A percentile compares a stretch with the other conserved stretches of the same genome.
Evolutionary conservation across 345 rosid species (phyloP).

Genomic region (Viola odorata): DNA sequence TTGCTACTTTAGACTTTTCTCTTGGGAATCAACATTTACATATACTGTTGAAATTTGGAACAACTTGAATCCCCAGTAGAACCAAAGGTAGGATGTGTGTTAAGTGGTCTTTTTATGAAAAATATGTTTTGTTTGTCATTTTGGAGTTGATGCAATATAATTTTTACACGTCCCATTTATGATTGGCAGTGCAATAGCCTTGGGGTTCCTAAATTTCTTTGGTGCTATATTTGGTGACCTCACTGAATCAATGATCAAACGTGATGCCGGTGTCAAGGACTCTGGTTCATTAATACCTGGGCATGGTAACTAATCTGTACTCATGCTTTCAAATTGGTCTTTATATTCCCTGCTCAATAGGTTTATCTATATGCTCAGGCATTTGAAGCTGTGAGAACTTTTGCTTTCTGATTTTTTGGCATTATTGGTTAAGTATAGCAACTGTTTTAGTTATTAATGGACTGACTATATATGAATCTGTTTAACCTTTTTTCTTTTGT

Average conservation of each 20-base stretch:
- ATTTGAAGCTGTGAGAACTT: too few species aligned
- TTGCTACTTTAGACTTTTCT: neutral
- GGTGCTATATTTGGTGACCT: conserved; percentile 95
- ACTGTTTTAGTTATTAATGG: too few species aligned
- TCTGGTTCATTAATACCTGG: conserved; percentile 96
- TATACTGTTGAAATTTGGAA: neutral
- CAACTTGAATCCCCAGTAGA: too few species aligned
- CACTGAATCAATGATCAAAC: conserved; percentile 91
- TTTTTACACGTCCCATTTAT: conserved; percentile 14
- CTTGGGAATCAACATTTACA: neutral
- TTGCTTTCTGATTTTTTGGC: neutral
- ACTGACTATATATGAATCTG: too few species aligned
- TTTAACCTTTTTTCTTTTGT: neutral
- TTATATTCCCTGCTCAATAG: too few species aligned
- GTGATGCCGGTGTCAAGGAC: conserved; percentile 97
- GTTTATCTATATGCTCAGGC: too few species aligned
- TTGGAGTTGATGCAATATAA: neutral
- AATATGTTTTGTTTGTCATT: neutral
- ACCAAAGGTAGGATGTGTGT: neutral
- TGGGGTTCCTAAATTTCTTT: conserved; percentile 76
- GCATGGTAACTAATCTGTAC: conserved; percentile 48
- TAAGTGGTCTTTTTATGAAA: neutral
- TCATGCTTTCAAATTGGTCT: neutral
- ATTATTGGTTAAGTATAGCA: too few species aligned
- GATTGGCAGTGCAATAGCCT: conserved; percentile 62